Evolutionary conservation across 306 rosid genomes (phyloP), one percentile per base, ranked within the genome.

Genomic region (Abrus pulchellus): DNA sequence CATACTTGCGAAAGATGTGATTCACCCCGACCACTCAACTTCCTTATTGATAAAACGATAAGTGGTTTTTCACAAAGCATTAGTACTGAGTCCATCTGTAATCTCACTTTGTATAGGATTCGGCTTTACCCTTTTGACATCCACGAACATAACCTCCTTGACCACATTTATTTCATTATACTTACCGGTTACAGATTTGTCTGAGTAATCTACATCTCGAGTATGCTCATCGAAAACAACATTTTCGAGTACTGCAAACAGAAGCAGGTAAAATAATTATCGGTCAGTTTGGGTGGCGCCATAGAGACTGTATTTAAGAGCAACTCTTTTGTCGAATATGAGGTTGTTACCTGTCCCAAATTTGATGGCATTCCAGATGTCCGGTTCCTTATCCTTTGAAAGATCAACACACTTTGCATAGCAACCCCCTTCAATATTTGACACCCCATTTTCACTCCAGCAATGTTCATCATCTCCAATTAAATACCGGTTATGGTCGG

Each of bases 401-500:
- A 93, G 89, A 81, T 91, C 97, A 41, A 91, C 83, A 84, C 96
- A 93, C 82, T 93, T 93, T 36, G 97, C 97, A 68, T 93, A 91
- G 87, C 94, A 93, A 40, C 97, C 97, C 36, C 97, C 97, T 91
- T 91, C 97, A 14, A 91, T 93, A 80, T 93, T 93, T 6, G 97
- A 89, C 78, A 93, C 94, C 41, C 97, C 97, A 77, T 89, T 91
- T 56, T 85, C 90, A 69, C 92, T 83, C 94, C 97, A 91, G 72
- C 97, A 91, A 48, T 93, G 97, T 81, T 93, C 97, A 81, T 93
- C 94, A 75, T 93, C 97, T 71, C 97, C 97, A 3, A 93, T 88
- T 45, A 93, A 76, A 72, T 82, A 93, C 81, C 96, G 75, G 69
- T 93, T 93, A 73, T 87, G 94, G 79, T 93, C 97, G 0, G 97